phyloP scores from a whole-genome alignment of 805 yeast species.

The Yarrowia alimentaria region DNA sequence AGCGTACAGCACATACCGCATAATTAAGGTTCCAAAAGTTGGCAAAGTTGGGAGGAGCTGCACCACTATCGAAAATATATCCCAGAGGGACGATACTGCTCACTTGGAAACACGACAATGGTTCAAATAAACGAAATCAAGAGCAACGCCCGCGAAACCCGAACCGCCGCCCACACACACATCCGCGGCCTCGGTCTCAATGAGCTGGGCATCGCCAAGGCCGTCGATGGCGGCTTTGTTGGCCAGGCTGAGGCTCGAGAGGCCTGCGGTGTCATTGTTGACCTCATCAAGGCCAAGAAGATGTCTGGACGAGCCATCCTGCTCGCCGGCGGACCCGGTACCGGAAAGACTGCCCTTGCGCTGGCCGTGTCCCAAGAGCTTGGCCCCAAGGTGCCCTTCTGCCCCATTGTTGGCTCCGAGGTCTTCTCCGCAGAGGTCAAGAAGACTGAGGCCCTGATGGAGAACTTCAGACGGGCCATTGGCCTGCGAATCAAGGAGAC shows the following conservation, averaged over 20 bases:
- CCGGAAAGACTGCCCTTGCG: constrained; percentile 97
- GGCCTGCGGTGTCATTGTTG: constrained; percentile 94
- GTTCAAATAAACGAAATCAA: constrained; percentile 63
- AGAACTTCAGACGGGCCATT: constrained; percentile 92
- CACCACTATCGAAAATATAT: too few relatives aligned
- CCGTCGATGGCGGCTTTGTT: constrained; percentile 83
- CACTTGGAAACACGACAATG: constrained; percentile 8
- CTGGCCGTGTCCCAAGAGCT: constrained; percentile 93
- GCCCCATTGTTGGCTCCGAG: constrained; percentile 95
- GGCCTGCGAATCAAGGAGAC: constrained; percentile 95
- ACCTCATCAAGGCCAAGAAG: constrained; percentile 84
- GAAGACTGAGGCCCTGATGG: constrained; percentile 95
- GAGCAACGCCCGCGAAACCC: constrained; percentile 54
- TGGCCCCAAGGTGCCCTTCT: constrained; percentile 96
- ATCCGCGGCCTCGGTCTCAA: constrained; percentile 93
- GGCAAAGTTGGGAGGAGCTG: too few relatives aligned
- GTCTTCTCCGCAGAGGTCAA: constrained; percentile 93
- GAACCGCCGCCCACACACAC: constrained; percentile 96
- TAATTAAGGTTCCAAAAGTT: too few relatives aligned
- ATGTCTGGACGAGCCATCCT: constrained; percentile 95
- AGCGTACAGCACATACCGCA: too few relatives aligned
- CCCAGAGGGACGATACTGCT: too few relatives aligned
- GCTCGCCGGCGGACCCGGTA: constrained; percentile 96
- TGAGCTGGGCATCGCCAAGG: constrained; percentile 81
- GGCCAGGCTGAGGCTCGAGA: constrained; percentile 67